Evolutionary conservation across 2,329 filamentous ascomycete genomes (phyloP), one percentile per base, ranked within the genome.

Genomic region (Cadophora sp.): DNA sequence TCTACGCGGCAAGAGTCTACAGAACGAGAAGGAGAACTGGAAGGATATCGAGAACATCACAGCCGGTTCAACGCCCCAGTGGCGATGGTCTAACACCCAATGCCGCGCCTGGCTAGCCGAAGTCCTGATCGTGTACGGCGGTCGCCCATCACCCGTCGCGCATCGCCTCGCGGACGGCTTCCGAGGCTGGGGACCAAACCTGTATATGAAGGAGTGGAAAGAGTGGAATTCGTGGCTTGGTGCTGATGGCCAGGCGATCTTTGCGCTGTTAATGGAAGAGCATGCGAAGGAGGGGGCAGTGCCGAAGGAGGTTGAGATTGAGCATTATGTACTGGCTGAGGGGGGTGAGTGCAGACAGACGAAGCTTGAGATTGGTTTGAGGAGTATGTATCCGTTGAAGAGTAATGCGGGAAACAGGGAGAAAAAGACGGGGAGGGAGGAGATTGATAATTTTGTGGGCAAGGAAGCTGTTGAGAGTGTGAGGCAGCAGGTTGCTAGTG

Each of bases 211-310:
- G 16, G 22, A 48, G 13, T 53, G 58, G 50, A 53, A 62, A 18
- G 39, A 47, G n/a, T 67, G 60, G 56, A 59, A 62, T 48, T 30
- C 20, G n/a, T 67, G 65, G 61, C 22, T 67, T 1, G 56, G 61
- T 8, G 50, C 30, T 6, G 61, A 64, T 41, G 65, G 65, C 9
- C 43, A 60, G 33, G 65, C 56, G 4, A 67, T 67, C 9, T 64
- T 58, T 41, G 61, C 48, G 7, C 39, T 64, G 14, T n/a, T 67
- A 1, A 56, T 61, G 47, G 27, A 61, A 47, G 65, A 59, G 11
- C 50, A 56, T 66, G 27, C 30, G 0, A 39, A 87, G 73, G 85
- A 86, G 0, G 89, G 87, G 50, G 92, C 88, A 30, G 92, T 85
- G 18, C 87, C 87, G 11, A 81, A 82, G 0, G 87, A 41, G 16